These are phyloP conservation scores for Smittium culicis DNA, from an alignment of 371 early-diverging fungal genomes.

Conservation along the genomic window DNA sequence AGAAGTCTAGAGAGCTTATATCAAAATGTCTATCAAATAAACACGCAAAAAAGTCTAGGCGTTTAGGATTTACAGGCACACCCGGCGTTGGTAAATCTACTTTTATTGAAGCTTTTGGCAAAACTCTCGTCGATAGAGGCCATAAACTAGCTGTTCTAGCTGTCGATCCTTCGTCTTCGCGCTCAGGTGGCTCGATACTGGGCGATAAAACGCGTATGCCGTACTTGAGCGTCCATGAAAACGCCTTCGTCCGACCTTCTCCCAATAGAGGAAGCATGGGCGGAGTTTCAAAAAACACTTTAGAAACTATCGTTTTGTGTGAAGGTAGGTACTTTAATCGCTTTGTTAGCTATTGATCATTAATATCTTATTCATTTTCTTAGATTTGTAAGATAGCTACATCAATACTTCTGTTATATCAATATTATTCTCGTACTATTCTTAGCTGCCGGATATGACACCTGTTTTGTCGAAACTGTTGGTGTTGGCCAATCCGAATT, in stretches of 20 bases:
- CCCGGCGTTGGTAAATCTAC: slow-evolving; percentile 73
- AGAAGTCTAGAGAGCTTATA: slow-evolving; percentile 40
- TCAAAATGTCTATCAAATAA: slow-evolving; percentile 12
- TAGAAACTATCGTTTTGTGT: slow-evolving; percentile 57
- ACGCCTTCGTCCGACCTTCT: slow-evolving; percentile 59
- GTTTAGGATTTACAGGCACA: slow-evolving; percentile 59
- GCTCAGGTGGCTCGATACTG: slow-evolving; percentile 64
- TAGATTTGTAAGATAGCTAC: background rate
- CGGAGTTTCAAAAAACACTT: slow-evolving; percentile 62
- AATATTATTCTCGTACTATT: slow-evolving; percentile 16
- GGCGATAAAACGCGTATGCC: slow-evolving; percentile 76
- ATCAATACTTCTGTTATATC: background rate
- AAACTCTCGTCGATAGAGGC: slow-evolving; percentile 42
- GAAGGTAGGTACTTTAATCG: slow-evolving; percentile 37
- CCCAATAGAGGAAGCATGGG: slow-evolving; percentile 54
- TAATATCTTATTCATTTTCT: background rate
- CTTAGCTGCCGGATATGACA: slow-evolving; percentile 53
- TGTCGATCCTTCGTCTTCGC: slow-evolving; percentile 59
- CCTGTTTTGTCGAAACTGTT: slow-evolving; percentile 65
- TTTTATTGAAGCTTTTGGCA: slow-evolving; percentile 66
- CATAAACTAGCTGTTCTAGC: slow-evolving; percentile 64
- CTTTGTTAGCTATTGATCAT: background rate
- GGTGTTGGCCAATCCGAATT: slow-evolving; percentile 75
- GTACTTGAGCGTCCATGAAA: slow-evolving; percentile 37
- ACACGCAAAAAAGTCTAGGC: slow-evolving; percentile 23